These are phyloP conservation scores for Pythium brachiatum DNA, from an alignment of 352 stramenopile genomes.

Conservation along the genomic window DNA sequence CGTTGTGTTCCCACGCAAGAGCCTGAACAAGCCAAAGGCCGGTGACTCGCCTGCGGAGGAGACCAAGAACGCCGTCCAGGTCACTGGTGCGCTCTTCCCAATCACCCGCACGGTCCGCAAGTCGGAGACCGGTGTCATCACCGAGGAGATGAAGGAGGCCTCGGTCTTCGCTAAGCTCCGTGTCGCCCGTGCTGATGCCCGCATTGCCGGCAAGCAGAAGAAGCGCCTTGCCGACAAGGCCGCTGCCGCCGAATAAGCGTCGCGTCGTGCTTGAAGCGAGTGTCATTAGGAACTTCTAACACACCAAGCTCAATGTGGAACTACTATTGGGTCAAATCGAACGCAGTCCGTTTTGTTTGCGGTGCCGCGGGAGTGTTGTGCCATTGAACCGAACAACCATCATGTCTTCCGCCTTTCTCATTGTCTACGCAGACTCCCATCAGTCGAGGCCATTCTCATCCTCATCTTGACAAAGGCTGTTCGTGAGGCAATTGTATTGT, in stretches of 20 bases:
- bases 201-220: conserved; percentile 86
- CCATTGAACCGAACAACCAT: conserved; percentile 4
- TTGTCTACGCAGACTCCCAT: not conserved
- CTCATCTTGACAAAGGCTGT: no score
- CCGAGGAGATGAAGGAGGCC: conserved; percentile 84
- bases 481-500: not conserved
- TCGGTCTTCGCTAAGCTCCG: conserved; percentile 83
- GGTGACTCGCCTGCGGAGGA: conserved; percentile 91
- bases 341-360: conserved; percentile 12
- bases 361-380: conserved; percentile 4
- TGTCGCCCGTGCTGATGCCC: conserved; percentile 81
- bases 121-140: conserved; percentile 79
- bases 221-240: conserved; percentile 90
- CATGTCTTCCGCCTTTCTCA: not conserved
- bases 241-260: conserved; percentile 75
- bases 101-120: conserved; percentile 76
- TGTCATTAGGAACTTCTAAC: conserved; percentile 36
- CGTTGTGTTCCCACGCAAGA: conserved; percentile 98
- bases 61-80: conserved; percentile 91
- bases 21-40: conserved; percentile 94
- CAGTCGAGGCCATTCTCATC: no score
- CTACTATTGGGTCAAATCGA: conserved; percentile 25
- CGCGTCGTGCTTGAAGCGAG: conserved; percentile 12
- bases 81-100: conserved; percentile 76
- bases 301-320: conserved; percentile 34